These are phyloP conservation scores for Fraxinus americana DNA, from an alignment of 257 asterid species.

Conservation along the genomic window DNA sequence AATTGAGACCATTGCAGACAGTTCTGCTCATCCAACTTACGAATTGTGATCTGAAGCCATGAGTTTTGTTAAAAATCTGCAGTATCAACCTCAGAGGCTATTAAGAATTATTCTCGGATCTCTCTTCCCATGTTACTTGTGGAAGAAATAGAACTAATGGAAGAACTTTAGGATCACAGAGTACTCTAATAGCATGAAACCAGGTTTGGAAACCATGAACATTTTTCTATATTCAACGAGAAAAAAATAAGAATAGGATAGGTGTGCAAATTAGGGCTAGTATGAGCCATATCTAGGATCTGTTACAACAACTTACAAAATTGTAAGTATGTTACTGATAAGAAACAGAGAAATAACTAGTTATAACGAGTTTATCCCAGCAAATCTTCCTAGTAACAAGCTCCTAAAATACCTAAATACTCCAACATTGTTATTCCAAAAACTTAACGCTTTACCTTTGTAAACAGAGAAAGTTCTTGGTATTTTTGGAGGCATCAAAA, in stretches of 20 bases:
- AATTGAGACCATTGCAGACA: not conserved
- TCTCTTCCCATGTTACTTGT: not conserved
- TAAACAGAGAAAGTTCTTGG: not conserved
- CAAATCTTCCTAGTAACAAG: not conserved
- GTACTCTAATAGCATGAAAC: not conserved
- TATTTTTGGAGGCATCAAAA: not conserved
- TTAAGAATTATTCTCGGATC: not conserved
- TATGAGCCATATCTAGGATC: not conserved
- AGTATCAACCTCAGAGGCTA: not conserved
- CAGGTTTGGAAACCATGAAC: not conserved
- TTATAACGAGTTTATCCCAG: not conserved
- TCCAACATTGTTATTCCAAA: not conserved
- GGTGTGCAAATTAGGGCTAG: not conserved
- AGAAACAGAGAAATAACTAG: not conserved
- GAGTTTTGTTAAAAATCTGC: not conserved
- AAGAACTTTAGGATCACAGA: not conserved
- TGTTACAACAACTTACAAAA: not conserved
- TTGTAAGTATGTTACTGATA: not conserved
- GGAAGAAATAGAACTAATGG: not conserved
- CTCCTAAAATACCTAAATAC: not conserved
- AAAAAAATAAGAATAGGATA: not conserved
- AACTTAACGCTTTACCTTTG: not conserved
- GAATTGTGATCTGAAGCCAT: not conserved
- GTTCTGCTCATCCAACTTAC: not conserved
- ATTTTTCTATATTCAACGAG: not conserved